These are phyloP conservation scores for Chrysosporium queenslandicum DNA, from an alignment of 2,329 filamentous ascomycete genomes.

Conservation along the genomic window DNA sequence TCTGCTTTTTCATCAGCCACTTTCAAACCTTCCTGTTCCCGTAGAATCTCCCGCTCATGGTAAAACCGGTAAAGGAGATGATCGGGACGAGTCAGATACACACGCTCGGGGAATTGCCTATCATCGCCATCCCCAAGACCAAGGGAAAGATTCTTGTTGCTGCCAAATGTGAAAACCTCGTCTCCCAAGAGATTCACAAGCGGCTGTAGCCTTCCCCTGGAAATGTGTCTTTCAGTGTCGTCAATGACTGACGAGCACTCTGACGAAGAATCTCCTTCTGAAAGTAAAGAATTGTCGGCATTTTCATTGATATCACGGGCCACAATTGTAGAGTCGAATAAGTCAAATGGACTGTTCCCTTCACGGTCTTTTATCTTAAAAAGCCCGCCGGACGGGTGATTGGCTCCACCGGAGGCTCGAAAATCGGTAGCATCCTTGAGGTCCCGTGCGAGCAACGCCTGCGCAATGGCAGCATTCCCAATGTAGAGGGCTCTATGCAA, in stretches of 20 bases:
- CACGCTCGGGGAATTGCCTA: constrained; percentile 80
- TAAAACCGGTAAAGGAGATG: constrained; percentile 66
- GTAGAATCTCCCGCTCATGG: constrained; percentile 48
- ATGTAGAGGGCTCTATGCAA: constrained; percentile 83
- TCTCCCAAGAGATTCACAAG: constrained; percentile 52
- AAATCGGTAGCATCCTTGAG: constrained; percentile 55
- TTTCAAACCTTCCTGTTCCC: constrained; percentile 12
- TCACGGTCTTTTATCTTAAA: constrained; percentile 95
- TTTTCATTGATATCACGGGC: constrained; percentile 45
- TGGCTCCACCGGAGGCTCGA: constrained; percentile 45
- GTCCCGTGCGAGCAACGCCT: constrained; percentile 70
- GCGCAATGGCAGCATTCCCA: constrained; percentile 78
- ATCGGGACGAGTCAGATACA: constrained; percentile 64
- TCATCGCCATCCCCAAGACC: constrained; percentile 95
- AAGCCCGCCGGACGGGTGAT: constrained; percentile 58
- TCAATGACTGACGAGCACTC: constrained; percentile 39
- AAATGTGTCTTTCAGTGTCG: constrained; percentile 31
- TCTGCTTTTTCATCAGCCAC: constrained; percentile 18
- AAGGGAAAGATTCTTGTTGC: constrained; percentile 87
- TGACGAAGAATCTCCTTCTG: constrained; percentile 40
- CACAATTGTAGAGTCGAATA: constrained; percentile 80
- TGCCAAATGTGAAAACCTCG: constrained; percentile 88
- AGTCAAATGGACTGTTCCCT: constrained; percentile 85
- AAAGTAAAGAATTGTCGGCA: neutral
- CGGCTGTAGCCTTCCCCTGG: constrained; percentile 23